Conservation (phyloP, 2,329 filamentous ascomycete species). For the Exophiala sp. region DNA sequence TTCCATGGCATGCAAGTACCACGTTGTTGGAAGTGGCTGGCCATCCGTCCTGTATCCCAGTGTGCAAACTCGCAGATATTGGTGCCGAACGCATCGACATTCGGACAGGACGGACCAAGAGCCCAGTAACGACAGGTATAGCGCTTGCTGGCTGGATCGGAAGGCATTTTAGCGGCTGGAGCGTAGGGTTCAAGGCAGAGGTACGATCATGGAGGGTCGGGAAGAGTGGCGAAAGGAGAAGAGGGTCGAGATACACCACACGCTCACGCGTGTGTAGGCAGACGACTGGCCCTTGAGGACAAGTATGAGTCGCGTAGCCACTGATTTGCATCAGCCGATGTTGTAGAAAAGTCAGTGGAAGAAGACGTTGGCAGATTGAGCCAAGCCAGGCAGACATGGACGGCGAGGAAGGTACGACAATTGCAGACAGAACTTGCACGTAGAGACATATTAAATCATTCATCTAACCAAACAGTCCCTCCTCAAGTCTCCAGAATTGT, state of each 20-base stretch:
- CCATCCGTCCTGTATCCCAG: conserved; percentile 23
- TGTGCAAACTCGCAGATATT: conserved; percentile 21
- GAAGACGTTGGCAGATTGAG: not conserved
- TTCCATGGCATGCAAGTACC: conserved; percentile 26
- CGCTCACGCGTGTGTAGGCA: not conserved
- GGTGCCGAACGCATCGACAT: conserved; percentile 14
- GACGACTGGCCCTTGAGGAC: not conserved
- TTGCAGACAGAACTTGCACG: no score
- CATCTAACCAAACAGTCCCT: not conserved
- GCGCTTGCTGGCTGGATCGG: conserved; percentile 2
- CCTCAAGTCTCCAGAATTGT: not conserved
- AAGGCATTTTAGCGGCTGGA: not conserved
- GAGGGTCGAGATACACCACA: not conserved
- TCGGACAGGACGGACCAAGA: conserved; percentile 23
- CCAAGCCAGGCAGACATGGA: not conserved
- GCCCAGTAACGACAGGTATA: conserved; percentile 28
- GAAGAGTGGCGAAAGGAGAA: not conserved
- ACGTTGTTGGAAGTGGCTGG: conserved; percentile 19
- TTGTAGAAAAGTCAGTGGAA: not conserved
- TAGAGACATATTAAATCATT: no score
- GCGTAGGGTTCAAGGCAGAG: not conserved
- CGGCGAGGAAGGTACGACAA: not conserved
- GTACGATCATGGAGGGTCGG: not conserved
- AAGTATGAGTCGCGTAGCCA: not conserved
- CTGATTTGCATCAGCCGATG: not conserved